These are phyloP conservation scores for Stephanodiscus triporus DNA, from an alignment of 108 stramenopile species.

Conservation along the genomic window DNA sequence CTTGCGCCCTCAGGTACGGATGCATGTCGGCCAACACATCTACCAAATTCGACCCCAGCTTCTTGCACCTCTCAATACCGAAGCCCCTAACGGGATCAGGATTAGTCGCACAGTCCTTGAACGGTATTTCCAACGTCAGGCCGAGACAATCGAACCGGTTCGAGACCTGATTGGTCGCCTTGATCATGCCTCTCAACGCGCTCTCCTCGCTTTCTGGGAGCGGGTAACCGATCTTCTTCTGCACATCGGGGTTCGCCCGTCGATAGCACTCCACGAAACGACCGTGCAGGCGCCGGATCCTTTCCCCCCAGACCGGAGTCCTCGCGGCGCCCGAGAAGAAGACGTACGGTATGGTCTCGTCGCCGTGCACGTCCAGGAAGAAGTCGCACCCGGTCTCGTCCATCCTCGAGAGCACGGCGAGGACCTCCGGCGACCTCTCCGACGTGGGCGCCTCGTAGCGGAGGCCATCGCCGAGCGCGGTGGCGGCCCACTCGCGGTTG, in stretches of 20 bases:
- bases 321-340: constrained; percentile 83
- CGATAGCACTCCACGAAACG: constrained; percentile 75
- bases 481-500: constrained; percentile 90
- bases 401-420: constrained; percentile 77
- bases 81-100: constrained; percentile 79
- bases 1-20: constrained; percentile 73
- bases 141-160: constrained; percentile 82
- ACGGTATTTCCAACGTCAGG: constrained; percentile 90
- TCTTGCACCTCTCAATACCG: constrained; percentile 57
- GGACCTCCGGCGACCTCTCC: constrained; percentile 84
- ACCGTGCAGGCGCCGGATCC: constrained; percentile 76
- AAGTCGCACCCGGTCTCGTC: constrained; percentile 82
- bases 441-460: constrained; percentile 78
- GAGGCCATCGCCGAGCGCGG: constrained; percentile 14
- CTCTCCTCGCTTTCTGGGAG: constrained; percentile 50
- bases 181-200: constrained; percentile 61
- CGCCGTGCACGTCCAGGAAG: constrained; percentile 90
- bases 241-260: constrained; percentile 80
- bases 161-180: constrained; percentile 85
- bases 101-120: constrained; percentile 77
- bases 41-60: constrained; percentile 68
- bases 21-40: constrained; percentile 67
- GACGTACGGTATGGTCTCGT: constrained; percentile 87
- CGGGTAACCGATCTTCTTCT: constrained; percentile 74
- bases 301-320: constrained; percentile 69